Evolutionary conservation across 805 yeast species (phyloP).

Genomic region (Candida andamanensis): DNA sequence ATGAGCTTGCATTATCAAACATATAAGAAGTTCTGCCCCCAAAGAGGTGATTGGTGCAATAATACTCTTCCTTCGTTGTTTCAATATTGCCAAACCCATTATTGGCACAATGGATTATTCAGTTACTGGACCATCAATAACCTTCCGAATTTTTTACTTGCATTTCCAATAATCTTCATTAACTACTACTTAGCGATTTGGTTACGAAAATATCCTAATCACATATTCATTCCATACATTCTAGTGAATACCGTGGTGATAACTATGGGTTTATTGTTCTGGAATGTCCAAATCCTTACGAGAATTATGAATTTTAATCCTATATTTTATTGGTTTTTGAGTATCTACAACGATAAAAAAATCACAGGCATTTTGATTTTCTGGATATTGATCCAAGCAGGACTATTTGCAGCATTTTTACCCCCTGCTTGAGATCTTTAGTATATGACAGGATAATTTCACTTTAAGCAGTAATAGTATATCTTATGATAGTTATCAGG

Average conservation of each 20-base stretch:
- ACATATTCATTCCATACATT: conserved; percentile 33
- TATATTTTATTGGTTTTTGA: conserved; percentile 65
- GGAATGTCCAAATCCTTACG: conserved; percentile 85
- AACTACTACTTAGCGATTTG: conserved; percentile 36
- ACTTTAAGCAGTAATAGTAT: too few relatives aligned
- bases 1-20: conserved; percentile 47
- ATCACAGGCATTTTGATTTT: conserved; percentile 28
- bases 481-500: not conserved
- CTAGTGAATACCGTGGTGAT: conserved; percentile 41
- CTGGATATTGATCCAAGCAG: conserved; percentile 69
- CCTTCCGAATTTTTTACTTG: conserved; percentile 76
- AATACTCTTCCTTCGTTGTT: conserved; percentile 53
- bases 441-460: not conserved
- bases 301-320: conserved; percentile 78
- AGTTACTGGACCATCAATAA: conserved; percentile 79
- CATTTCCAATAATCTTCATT: conserved; percentile 57
- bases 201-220: conserved; percentile 30
- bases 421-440: conserved; percentile 72
- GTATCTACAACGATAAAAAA: conserved; percentile 16
- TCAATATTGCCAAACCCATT: conserved; percentile 65
- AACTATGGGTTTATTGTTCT: conserved; percentile 49
- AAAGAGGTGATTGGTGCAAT: conserved; percentile 75
- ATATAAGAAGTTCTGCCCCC: conserved; percentile 60
- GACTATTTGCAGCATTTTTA: conserved; percentile 71
- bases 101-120: conserved; percentile 84